A percentile compares a stretch with the other conserved stretches of the same genome.
These are phyloP conservation scores for Saturnispora zaruensis DNA, from an alignment of 805 yeast genomes.

Conservation along the genomic window DNA sequence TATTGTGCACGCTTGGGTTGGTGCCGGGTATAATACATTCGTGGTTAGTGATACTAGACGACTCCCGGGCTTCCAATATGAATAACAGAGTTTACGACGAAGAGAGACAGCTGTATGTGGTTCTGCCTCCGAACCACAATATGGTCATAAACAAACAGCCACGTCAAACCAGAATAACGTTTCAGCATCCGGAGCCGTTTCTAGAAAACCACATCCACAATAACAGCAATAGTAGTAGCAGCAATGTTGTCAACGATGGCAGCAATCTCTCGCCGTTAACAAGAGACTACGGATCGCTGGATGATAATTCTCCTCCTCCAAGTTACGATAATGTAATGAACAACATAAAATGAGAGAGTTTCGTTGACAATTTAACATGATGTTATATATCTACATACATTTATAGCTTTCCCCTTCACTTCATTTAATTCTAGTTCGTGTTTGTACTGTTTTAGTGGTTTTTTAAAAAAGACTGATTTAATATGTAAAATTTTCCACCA, in stretches of 20 bases:
- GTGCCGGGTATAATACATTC: conserved; percentile 67
- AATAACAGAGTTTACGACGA: conserved; percentile 16
- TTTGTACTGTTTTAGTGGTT: background rate
- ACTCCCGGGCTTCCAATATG: conserved; percentile 30
- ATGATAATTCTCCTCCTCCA: conserved; percentile 26
- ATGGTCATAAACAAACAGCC: conserved; percentile 21
- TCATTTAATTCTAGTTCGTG: background rate
- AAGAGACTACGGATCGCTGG: background rate
- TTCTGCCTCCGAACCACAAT: conserved; percentile 15
- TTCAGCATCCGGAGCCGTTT: conserved; percentile 29
- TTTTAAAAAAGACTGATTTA: background rate
- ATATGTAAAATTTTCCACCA: background rate
- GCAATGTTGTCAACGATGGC: conserved; percentile 10
- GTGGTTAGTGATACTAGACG: conserved; percentile 51
- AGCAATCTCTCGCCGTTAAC: conserved; percentile 21
- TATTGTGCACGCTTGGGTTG: conserved; percentile 53
- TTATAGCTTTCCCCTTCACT: background rate
- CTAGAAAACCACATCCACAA: conserved; percentile 9
- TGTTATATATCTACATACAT: too few relatives aligned
- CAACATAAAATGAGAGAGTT: conserved; percentile 12
- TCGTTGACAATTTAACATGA: background rate
- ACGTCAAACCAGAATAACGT: conserved; percentile 19
- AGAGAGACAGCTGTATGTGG: conserved; percentile 24
- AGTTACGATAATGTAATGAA: conserved; percentile 30
- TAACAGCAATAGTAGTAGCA: background rate